phyloP scores from a whole-genome alignment of 805 yeast species.

The Ogataea salicorniae region DNA sequence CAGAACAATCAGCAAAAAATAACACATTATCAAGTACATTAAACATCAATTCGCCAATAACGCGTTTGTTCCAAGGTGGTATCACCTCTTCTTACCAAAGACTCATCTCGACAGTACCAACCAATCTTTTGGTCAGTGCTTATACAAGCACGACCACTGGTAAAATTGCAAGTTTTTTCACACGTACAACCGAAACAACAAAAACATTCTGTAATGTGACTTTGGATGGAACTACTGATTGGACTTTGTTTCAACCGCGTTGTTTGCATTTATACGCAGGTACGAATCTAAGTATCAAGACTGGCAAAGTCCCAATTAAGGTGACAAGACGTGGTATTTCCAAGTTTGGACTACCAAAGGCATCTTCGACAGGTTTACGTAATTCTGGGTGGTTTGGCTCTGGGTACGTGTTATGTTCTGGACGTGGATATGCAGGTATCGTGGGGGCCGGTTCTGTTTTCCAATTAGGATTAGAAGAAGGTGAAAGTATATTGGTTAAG shows the following conservation, averaged over 20 bases:
- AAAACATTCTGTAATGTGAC: conserved; percentile 40
- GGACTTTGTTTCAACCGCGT: conserved; percentile 49
- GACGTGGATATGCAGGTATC: conserved; percentile 53
- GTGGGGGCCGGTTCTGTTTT: conserved; percentile 53
- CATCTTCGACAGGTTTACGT: conserved; percentile 37
- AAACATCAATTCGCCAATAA: conserved; percentile 35
- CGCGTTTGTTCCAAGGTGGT: conserved; percentile 40
- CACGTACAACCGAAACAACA: conserved; percentile 12
- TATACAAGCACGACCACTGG: conserved; percentile 12
- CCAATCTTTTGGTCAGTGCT: conserved; percentile 40
- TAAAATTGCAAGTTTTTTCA: conserved; percentile 3
- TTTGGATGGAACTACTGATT: conserved; percentile 57
- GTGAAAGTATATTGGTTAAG: conserved; percentile 45
- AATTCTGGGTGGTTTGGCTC: conserved; percentile 4
- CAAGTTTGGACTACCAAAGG: conserved; percentile 16
- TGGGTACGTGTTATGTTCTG: conserved; percentile 47
- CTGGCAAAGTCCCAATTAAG: conserved; percentile 34
- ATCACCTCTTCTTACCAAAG: conserved; percentile 42
- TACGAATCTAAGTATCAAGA: conserved; percentile 38
- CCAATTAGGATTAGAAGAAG: conserved; percentile 37
- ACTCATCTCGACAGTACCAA: conserved; percentile 43
- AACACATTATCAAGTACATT: conserved; percentile 29
- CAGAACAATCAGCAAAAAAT: not conserved
- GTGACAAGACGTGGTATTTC: conserved; percentile 33
- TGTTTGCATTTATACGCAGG: conserved; percentile 52